A percentile compares a stretch with the other conserved stretches of the same genome.
Conservation (phyloP, 306 rosid genomes). For the Vigna trinervia region DNA sequence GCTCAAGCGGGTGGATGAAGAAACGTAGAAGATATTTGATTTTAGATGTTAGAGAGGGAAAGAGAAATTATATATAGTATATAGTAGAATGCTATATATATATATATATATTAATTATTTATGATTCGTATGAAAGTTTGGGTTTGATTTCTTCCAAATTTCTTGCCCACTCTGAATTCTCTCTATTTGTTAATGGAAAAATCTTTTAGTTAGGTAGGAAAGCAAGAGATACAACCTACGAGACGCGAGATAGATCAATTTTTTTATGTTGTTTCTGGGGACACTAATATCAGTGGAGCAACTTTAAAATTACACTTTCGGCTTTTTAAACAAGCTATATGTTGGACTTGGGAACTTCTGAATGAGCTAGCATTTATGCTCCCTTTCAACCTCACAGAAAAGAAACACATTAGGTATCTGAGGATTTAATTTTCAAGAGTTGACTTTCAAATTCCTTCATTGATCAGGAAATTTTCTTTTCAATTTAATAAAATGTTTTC, state of each 20-base stretch:
- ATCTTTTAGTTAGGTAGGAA: constrained; percentile 37
- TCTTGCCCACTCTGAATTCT: constrained; percentile 25
- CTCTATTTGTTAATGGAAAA: constrained; percentile 32
- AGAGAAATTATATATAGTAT: constrained; percentile 36
- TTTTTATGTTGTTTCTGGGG: constrained; percentile 28
- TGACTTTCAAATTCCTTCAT: constrained; percentile 18
- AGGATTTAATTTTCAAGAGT: not conserved
- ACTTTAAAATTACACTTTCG: constrained; percentile 2
- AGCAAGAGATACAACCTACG: constrained; percentile 45
- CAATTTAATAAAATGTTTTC: not conserved
- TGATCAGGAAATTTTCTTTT: not conserved
- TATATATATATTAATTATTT: constrained; percentile 10
- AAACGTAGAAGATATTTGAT: constrained; percentile 50
- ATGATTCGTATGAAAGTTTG: constrained; percentile 35
- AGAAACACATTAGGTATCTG: not conserved
- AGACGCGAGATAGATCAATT: not conserved
- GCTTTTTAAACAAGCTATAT: not conserved
- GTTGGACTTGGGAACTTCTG: not conserved
- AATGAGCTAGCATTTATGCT: not conserved
- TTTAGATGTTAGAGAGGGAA: constrained; percentile 46
- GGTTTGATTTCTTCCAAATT: constrained; percentile 28
- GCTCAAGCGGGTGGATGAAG: constrained; percentile 41
- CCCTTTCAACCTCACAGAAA: constrained; percentile 9
- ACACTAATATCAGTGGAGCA: constrained; percentile 46
- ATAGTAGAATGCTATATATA: constrained; percentile 39